Conservation (phyloP, 768 basidiomycete species). For the Porphyrellus cyaneotinctus region DNA sequence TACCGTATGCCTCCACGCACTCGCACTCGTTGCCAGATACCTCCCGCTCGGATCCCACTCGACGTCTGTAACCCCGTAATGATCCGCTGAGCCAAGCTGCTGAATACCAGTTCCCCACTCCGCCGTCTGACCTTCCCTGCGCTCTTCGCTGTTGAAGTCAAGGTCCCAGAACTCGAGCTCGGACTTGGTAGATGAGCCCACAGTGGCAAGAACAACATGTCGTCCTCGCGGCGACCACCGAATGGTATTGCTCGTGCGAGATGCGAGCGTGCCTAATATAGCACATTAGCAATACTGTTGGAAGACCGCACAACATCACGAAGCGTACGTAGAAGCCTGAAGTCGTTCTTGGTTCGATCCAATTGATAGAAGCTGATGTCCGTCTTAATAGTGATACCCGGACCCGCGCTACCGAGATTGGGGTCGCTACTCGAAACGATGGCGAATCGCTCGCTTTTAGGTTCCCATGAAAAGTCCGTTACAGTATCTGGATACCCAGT, state of each 20-base stretch:
- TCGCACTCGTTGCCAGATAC: constrained; percentile 89
- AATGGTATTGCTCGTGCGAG: constrained; percentile 88
- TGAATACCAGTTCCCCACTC: constrained; percentile 90
- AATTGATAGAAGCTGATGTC: constrained; percentile 95
- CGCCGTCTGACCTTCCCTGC: constrained; percentile 41
- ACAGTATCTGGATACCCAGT: constrained; percentile 66
- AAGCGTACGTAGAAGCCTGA: constrained; percentile 75
- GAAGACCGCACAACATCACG: constrained; percentile 1
- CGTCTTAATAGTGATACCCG: constrained; percentile 93
- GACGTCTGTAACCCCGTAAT: constrained; percentile 95
- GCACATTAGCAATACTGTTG: constrained; percentile 5
- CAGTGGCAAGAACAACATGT: constrained; percentile 92
- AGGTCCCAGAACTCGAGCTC: constrained; percentile 99
- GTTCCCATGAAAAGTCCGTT: constrained; percentile 97
- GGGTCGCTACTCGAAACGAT: constrained; percentile 94
- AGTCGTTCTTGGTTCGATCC: constrained; percentile 90
- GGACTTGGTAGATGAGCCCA: constrained; percentile 92
- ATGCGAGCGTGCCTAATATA: constrained; percentile 62
- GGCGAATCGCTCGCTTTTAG: constrained; percentile 94
- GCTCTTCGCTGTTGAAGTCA: constrained; percentile 73
- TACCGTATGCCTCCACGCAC: constrained; percentile 93
- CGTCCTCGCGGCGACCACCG: constrained; percentile 96
- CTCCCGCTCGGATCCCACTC: constrained; percentile 99
- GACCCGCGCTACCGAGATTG: constrained; percentile 84
- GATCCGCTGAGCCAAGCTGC: constrained; percentile 80